phyloP scores from a whole-genome alignment of 2,329 filamentous ascomycete species.

The Alternaria triticina region DNA sequence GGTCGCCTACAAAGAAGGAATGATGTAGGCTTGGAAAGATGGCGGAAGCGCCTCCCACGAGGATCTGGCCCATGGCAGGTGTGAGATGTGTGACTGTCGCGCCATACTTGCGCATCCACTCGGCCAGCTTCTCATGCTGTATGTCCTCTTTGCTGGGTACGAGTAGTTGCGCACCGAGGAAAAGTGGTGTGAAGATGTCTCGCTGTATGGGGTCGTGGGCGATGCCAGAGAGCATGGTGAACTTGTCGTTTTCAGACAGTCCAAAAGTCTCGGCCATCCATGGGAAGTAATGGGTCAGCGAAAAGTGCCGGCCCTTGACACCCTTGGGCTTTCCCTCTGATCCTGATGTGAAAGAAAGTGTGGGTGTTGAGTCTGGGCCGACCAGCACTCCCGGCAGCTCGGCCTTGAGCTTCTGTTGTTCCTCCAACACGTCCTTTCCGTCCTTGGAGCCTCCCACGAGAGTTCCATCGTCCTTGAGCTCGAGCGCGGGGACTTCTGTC shows the following conservation, averaged over 20 bases:
- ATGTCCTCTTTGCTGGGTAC: constrained; percentile 85
- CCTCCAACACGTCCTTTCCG: constrained; percentile 71
- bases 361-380: constrained; percentile 84
- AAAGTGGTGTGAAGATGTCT: constrained; percentile 90
- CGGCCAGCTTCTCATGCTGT: constrained; percentile 80
- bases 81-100: constrained; percentile 88
- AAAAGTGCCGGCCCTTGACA: constrained; percentile 86
- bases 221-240: constrained; percentile 85
- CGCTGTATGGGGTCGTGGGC: constrained; percentile 70
- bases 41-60: constrained; percentile 82
- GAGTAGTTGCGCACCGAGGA: constrained; percentile 79
- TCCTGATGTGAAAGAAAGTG: constrained; percentile 68
- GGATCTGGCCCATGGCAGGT: constrained; percentile 94
- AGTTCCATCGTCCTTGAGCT: constrained; percentile 72
- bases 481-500: constrained; percentile 75
- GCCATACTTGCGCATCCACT: constrained; percentile 81
- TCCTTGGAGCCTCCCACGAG: constrained; percentile 72
- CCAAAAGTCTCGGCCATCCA: constrained; percentile 92
- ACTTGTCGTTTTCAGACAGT: constrained; percentile 73
- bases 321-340: constrained; percentile 84
- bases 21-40: constrained; percentile 77
- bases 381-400: constrained; percentile 74
- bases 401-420: constrained; percentile 59
- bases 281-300: constrained; percentile 82
- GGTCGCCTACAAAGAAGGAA: constrained; percentile 91